Percentiles rank a stretch among this genome's conserved stretches.
phyloP scores from a whole-genome alignment of 441 rosid species.

The Isatis lusitanica region DNA sequence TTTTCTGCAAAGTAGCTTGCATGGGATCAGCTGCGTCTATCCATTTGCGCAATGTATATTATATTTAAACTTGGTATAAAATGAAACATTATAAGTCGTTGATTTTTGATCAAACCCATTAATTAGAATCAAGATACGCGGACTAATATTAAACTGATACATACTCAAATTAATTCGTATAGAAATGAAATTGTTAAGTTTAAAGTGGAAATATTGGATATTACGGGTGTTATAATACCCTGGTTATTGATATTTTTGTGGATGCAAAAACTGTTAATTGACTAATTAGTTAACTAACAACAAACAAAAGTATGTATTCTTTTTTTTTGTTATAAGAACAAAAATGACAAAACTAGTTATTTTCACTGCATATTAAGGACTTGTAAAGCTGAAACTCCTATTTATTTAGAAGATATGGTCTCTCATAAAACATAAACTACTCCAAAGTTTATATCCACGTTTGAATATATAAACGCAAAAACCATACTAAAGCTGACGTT shows the following conservation, averaged over 20 bases:
- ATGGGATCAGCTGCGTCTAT: constrained; percentile 24
- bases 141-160: not conserved
- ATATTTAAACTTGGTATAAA: not conserved
- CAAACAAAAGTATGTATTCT: not conserved
- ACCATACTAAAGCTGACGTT: constrained; percentile 15
- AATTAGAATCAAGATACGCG: not conserved
- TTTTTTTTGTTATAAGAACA: not conserved
- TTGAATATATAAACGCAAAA: constrained; percentile 4
- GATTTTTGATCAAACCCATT: not conserved
- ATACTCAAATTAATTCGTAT: not conserved
- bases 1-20: constrained; percentile 32
- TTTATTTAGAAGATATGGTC: not conserved
- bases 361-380: not conserved
- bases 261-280: not conserved
- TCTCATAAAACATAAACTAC: not conserved
- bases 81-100: not conserved
- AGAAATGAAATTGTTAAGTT: not conserved
- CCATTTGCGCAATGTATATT: constrained; percentile 8
- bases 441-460: constrained; percentile 1
- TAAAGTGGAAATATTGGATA: not conserved
- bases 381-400: not conserved
- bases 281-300: too few relatives aligned
- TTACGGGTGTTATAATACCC: not conserved
- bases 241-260: not conserved
- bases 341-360: not conserved